Conservation (phyloP, 2,329 filamentous ascomycete genomes). For the Aspergillus hiratsukae region DNA sequence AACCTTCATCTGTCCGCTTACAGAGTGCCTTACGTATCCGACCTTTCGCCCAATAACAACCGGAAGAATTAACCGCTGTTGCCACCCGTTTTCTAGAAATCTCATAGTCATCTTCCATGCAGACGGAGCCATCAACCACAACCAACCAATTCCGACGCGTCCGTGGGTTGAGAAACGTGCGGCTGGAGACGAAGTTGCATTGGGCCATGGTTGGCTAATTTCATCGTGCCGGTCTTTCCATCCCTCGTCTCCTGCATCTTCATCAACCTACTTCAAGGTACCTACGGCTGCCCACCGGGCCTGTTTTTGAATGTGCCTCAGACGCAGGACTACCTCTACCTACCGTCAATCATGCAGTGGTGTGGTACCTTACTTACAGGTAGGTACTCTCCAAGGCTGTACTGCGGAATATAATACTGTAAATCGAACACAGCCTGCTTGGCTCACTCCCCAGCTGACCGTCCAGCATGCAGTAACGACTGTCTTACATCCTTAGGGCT, state of each 20-base stretch:
- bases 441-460: background rate
- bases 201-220: slow-evolving; percentile 5
- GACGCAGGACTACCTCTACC: background rate
- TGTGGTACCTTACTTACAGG: background rate
- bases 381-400: background rate
- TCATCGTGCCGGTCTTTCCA: background rate
- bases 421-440: background rate
- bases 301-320: background rate
- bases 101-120: slow-evolving; percentile 17
- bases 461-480: background rate
- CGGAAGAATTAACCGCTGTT: background rate
- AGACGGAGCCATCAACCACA: slow-evolving; percentile 7
- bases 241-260: background rate
- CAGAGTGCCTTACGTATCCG: background rate
- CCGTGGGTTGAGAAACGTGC: slow-evolving; percentile 6
- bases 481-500: background rate
- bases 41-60: background rate
- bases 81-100: slow-evolving; percentile 19
- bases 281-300: too few species aligned
- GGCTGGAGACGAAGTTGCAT: slow-evolving; percentile 10
- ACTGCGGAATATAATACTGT: too few species aligned
- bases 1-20: background rate
- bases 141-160: slow-evolving; percentile 10
- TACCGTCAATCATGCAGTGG: background rate
- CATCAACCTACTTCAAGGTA: background rate